Evolutionary conservation across 2,329 filamentous ascomycete species (phyloP).

Genomic region (Eurotiales sp.): DNA sequence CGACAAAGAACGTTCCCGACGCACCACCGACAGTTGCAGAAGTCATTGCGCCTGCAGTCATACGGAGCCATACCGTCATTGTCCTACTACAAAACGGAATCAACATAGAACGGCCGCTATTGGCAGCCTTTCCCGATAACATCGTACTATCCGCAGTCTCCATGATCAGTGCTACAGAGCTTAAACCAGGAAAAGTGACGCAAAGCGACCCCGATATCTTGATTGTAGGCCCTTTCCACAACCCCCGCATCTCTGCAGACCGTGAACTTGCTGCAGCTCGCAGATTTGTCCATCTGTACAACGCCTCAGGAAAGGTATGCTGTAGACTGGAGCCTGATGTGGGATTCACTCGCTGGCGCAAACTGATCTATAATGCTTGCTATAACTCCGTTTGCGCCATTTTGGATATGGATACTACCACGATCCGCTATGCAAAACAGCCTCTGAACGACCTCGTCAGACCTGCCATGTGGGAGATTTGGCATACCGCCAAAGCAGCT

Average conservation of each 20-base stretch:
- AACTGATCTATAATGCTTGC: constrained; percentile 48
- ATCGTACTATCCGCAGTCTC: constrained; percentile 52
- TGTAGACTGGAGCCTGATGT: constrained; percentile 35
- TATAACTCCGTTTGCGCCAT: constrained; percentile 52
- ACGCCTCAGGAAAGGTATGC: constrained; percentile 43
- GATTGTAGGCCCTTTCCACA: constrained; percentile 49
- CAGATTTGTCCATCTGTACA: constrained; percentile 48
- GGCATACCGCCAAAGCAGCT: constrained; percentile 41
- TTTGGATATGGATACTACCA: constrained; percentile 47
- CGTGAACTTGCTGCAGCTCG: constrained; percentile 30
- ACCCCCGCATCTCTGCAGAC: constrained; percentile 11
- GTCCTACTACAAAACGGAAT: constrained; percentile 58
- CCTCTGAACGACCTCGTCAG: constrained; percentile 46
- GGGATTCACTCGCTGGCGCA: constrained; percentile 25
- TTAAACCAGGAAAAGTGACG: constrained; percentile 44
- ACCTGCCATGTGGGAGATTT: constrained; percentile 49
- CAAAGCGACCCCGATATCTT: constrained; percentile 52
- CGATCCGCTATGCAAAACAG: constrained; percentile 45
- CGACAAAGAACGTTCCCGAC: constrained; percentile 59
- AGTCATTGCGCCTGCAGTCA: constrained; percentile 50
- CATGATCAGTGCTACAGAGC: constrained; percentile 51
- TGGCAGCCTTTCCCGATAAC: constrained; percentile 49
- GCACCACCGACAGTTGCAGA: constrained; percentile 47
- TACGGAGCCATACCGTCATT: constrained; percentile 47
- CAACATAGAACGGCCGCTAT: constrained; percentile 55